These are phyloP conservation scores for Rhizopogon sp. DNA, from an alignment of 768 basidiomycete species.

Conservation along the genomic window DNA sequence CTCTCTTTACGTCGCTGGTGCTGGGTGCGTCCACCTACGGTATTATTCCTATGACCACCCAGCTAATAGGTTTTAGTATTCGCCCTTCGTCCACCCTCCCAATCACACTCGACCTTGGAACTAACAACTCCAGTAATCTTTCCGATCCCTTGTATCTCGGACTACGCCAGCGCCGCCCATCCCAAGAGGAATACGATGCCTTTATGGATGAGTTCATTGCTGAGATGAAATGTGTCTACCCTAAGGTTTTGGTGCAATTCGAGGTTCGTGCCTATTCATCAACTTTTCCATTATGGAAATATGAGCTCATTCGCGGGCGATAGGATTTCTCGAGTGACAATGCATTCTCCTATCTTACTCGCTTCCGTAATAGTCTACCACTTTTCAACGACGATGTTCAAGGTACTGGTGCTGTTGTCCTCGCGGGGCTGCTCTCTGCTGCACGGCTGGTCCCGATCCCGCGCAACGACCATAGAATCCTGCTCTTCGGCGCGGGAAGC, in stretches of 20 bases:
- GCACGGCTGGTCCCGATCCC: constrained; percentile 67
- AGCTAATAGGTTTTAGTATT: constrained; percentile 39
- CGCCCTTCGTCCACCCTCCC: constrained; percentile 76
- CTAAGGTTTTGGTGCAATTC: constrained; percentile 81
- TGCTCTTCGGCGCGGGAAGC: constrained; percentile 91
- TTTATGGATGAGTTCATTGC: constrained; percentile 95
- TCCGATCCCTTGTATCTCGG: constrained; percentile 91
- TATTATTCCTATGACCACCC: not conserved
- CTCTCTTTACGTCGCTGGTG: constrained; percentile 84
- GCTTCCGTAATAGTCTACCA: constrained; percentile 70
- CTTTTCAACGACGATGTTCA: constrained; percentile 92
- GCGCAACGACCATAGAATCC: constrained; percentile 71
- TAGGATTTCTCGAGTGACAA: constrained; percentile 91
- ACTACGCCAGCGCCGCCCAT: constrained; percentile 62
- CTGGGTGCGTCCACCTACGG: constrained; percentile 50
- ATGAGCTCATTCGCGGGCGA: not conserved
- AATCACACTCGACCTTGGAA: constrained; percentile 85
- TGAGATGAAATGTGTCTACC: constrained; percentile 71
- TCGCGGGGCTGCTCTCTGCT: constrained; percentile 87
- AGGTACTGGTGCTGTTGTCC: constrained; percentile 86
- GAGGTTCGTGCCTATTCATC: constrained; percentile 40
- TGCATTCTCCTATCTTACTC: constrained; percentile 80
- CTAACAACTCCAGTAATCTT: constrained; percentile 74
- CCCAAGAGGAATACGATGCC: constrained; percentile 59
- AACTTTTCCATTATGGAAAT: not conserved